Evolutionary conservation across 371 early-diverging fungal species (phyloP).

Genomic region (Saksenaea vasiformis): DNA sequence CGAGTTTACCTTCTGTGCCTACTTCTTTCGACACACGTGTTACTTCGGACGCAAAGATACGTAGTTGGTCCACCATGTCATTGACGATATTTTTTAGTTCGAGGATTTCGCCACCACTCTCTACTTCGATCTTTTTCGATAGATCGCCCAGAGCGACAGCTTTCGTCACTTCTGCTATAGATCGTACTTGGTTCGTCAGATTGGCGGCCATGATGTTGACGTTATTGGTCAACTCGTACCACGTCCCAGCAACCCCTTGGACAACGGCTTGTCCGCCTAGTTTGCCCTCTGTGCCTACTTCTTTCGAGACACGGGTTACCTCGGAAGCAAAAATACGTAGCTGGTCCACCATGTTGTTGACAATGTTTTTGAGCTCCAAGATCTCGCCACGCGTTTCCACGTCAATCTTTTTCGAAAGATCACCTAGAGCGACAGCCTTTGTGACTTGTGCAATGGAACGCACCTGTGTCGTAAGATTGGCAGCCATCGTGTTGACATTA

Average conservation of each 20-base stretch:
- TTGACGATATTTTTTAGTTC: slow-evolving; percentile 49
- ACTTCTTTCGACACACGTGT: slow-evolving; percentile 42
- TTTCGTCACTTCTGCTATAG: slow-evolving; percentile 47
- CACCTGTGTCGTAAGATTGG: slow-evolving; percentile 52
- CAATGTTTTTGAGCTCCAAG: slow-evolving; percentile 64
- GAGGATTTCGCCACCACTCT: slow-evolving; percentile 41
- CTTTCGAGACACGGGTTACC: slow-evolving; percentile 44
- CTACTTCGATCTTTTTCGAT: slow-evolving; percentile 32
- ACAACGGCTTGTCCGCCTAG: slow-evolving; percentile 49
- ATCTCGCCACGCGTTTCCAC: slow-evolving; percentile 66
- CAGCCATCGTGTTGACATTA: slow-evolving; percentile 55
- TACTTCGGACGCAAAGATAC: slow-evolving; percentile 24
- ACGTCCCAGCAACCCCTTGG: slow-evolving; percentile 48
- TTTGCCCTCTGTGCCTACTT: slow-evolving; percentile 40
- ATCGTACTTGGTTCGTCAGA: slow-evolving; percentile 42
- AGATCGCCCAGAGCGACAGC: slow-evolving; percentile 43
- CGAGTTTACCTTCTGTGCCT: slow-evolving; percentile 31
- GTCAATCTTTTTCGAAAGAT: slow-evolving; percentile 62
- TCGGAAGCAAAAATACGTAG: slow-evolving; percentile 40
- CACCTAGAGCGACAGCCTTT: slow-evolving; percentile 59
- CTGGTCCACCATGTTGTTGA: slow-evolving; percentile 64
- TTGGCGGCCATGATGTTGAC: slow-evolving; percentile 44
- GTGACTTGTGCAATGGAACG: slow-evolving; percentile 61
- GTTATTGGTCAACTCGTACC: slow-evolving; percentile 53
- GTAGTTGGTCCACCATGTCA: slow-evolving; percentile 36